Percentiles rank a stretch among this genome's conserved stretches.
phyloP scores from a whole-genome alignment of 2,329 filamentous ascomycete species.

The Didymellaceae sp. region DNA sequence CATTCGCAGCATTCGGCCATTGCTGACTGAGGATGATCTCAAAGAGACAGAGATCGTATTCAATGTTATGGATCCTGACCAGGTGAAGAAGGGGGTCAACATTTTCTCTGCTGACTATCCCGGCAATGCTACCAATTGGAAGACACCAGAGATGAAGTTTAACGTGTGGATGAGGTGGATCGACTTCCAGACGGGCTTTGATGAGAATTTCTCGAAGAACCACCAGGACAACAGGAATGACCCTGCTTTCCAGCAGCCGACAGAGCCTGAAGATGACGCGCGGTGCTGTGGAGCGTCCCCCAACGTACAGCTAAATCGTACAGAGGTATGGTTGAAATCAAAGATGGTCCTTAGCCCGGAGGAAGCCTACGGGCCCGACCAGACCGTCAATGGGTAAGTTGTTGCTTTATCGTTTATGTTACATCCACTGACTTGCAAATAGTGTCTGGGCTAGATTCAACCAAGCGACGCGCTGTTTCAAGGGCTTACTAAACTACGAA shows the following conservation, averaged over 20 bases:
- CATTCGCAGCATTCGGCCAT: conserved; percentile 66
- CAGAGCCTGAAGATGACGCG: not conserved
- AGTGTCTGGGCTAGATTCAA: conserved; percentile 70
- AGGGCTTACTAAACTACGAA: conserved; percentile 73
- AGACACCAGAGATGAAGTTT: conserved; percentile 13
- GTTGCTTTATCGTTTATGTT: not conserved
- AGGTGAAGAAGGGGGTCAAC: conserved; percentile 36
- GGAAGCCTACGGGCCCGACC: conserved; percentile 62
- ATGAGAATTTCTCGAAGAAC: conserved; percentile 11
- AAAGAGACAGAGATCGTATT: conserved; percentile 68
- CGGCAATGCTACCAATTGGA: conserved; percentile 35
- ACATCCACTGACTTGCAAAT: not conserved
- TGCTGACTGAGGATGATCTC: conserved; percentile 54
- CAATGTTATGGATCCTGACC: conserved; percentile 53
- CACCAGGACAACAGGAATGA: conserved; percentile 20
- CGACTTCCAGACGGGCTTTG: conserved; percentile 52
- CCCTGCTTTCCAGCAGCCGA: not conserved
- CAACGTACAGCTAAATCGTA: conserved; percentile 21
- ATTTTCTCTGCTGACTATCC: conserved; percentile 62
- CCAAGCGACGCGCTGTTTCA: conserved; percentile 72
- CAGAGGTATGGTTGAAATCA: conserved; percentile 62
- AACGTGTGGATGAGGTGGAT: conserved; percentile 55
- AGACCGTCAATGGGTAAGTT: conserved; percentile 62
- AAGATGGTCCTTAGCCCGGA: conserved; percentile 69
- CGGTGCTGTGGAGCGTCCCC: not conserved